Percentiles rank a stretch among this genome's conserved stretches.
These are phyloP conservation scores for Tylopilus sp. DNA, from an alignment of 768 basidiomycete species.

Conservation along the genomic window DNA sequence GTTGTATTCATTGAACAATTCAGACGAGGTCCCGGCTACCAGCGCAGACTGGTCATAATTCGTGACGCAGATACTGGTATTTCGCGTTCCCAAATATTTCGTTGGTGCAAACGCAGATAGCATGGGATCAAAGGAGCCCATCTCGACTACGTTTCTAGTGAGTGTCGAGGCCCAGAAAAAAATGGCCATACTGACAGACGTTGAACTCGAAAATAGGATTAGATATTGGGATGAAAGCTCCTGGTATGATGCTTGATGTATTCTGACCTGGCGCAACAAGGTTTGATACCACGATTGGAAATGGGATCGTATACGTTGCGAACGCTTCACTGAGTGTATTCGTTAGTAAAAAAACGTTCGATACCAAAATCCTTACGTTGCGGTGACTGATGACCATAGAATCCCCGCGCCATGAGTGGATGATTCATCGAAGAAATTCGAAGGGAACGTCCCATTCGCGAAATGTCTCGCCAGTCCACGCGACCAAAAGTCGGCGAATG, in stretches of 20 bases:
- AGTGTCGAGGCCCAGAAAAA: background rate
- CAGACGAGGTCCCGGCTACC: slow-evolving; percentile 41
- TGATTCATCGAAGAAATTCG: slow-evolving; percentile 28
- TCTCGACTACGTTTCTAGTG: slow-evolving; percentile 29
- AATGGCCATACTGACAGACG: slow-evolving; percentile 21
- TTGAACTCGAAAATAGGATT: slow-evolving; percentile 38
- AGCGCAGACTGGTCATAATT: slow-evolving; percentile 35
- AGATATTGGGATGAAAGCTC: slow-evolving; percentile 28
- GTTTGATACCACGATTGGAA: slow-evolving; percentile 37
- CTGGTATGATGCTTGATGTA: slow-evolving; percentile 14
- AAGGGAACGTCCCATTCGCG: slow-evolving; percentile 32
- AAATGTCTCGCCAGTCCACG: slow-evolving; percentile 36
- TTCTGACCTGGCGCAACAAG: slow-evolving; percentile 26
- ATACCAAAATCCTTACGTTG: slow-evolving; percentile 27
- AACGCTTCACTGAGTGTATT: slow-evolving; percentile 29
- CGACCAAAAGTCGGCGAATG: slow-evolving; percentile 28
- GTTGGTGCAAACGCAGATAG: slow-evolving; percentile 44
- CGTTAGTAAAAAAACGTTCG: background rate
- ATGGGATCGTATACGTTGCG: slow-evolving; percentile 32
- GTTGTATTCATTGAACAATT: slow-evolving; percentile 32
- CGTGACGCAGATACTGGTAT: slow-evolving; percentile 29
- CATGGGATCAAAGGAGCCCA: slow-evolving; percentile 41
- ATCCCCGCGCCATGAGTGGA: slow-evolving; percentile 34
- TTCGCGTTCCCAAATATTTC: slow-evolving; percentile 42
- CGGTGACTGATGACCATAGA: slow-evolving; percentile 31